A percentile compares a stretch with the other conserved stretches of the same genome.
phyloP scores from a whole-genome alignment of 1,139 yeast species.

The Blastobotrys aristatus region DNA sequence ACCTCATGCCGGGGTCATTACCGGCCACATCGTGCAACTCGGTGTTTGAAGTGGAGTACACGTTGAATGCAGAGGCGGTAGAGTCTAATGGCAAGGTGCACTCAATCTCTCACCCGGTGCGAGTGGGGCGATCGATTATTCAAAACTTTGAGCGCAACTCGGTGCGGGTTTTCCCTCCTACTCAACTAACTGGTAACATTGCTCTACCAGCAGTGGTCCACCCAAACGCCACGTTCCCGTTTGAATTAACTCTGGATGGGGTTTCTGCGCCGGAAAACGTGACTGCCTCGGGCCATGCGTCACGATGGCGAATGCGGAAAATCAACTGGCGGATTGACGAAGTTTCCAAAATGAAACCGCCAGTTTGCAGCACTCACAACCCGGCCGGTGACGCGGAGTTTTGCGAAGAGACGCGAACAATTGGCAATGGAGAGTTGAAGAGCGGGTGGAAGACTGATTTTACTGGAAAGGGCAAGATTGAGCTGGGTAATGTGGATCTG shows the following conservation, averaged over 20 bases:
- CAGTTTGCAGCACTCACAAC: slow-evolving; percentile 18
- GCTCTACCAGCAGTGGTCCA: slow-evolving; percentile 82
- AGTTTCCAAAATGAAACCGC: slow-evolving; percentile 53
- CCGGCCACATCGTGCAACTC: slow-evolving; percentile 70
- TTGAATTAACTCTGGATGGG: slow-evolving; percentile 79
- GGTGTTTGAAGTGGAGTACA: slow-evolving; percentile 60
- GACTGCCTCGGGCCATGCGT: slow-evolving; percentile 29
- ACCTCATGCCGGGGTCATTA: slow-evolving; percentile 79
- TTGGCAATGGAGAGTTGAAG: slow-evolving; percentile 74
- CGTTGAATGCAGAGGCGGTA: slow-evolving; percentile 59
- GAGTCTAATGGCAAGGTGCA: slow-evolving; percentile 34
- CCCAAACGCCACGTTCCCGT: slow-evolving; percentile 80
- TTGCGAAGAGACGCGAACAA: slow-evolving; percentile 64
- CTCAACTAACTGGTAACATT: slow-evolving; percentile 81
- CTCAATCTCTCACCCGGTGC: slow-evolving; percentile 60
- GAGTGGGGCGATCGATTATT: slow-evolving; percentile 68
- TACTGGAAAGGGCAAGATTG: slow-evolving; percentile 67
- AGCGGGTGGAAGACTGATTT: slow-evolving; percentile 96
- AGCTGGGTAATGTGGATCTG: slow-evolving; percentile 58
- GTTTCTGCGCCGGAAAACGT: slow-evolving; percentile 40
- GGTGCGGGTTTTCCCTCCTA: slow-evolving; percentile 90
- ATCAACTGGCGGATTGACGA: slow-evolving; percentile 91
- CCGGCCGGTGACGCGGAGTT: slow-evolving; percentile 3
- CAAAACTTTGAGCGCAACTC: slow-evolving; percentile 85
- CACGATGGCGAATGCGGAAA: slow-evolving; percentile 92